These are phyloP conservation scores for Diplogelasinospora grovesii DNA, from an alignment of 495 filamentous ascomycete genomes.

Conservation along the genomic window DNA sequence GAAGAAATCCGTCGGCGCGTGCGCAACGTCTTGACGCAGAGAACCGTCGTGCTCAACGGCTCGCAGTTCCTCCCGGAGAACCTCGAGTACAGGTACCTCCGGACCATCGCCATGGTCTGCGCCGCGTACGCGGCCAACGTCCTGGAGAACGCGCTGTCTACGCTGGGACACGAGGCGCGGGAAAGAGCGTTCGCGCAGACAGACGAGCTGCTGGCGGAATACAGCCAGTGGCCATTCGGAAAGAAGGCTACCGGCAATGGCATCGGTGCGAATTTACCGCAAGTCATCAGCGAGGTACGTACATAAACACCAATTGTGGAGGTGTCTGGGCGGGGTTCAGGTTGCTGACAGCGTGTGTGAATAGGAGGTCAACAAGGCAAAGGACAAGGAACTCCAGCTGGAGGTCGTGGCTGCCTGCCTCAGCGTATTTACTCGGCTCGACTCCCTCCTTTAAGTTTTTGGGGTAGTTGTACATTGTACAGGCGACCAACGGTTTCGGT, in stretches of 20 bases:
- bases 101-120: conserved; percentile 93
- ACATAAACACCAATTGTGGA: not conserved
- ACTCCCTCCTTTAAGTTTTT: conserved; percentile 70
- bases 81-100: conserved; percentile 83
- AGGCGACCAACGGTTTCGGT: not conserved
- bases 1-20: conserved; percentile 92
- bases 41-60: conserved; percentile 81
- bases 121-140: conserved; percentile 98
- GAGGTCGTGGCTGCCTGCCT: conserved; percentile 96
- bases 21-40: conserved; percentile 83
- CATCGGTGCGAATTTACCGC: conserved; percentile 90
- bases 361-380: conserved; percentile 68
- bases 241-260: conserved; percentile 68
- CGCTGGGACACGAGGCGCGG: conserved; percentile 85
- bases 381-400: conserved; percentile 90
- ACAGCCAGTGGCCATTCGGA: conserved; percentile 94
- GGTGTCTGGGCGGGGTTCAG: no score
- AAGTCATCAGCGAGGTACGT: conserved; percentile 67
- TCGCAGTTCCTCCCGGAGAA: conserved; percentile 88
- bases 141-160: conserved; percentile 91
- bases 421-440: conserved; percentile 93
- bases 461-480: not conserved
- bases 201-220: conserved; percentile 90
- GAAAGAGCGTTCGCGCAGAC: conserved; percentile 95
- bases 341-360: conserved; percentile 9